Evolutionary conservation across 75 land plant genomes (phyloP).

Genomic region (Larix kaempferi): DNA sequence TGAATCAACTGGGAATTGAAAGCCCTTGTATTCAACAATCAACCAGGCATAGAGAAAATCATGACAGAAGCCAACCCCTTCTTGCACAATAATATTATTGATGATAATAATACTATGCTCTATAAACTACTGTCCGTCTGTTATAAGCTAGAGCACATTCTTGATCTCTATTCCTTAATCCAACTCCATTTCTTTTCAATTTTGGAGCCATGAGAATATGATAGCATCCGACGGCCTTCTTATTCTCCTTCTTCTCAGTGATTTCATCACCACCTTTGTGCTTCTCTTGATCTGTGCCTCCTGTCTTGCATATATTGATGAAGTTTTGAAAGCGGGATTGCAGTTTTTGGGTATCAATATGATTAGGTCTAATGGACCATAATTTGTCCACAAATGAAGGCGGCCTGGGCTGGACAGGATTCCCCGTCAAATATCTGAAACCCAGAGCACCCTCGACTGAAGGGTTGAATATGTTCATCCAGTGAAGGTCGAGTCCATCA

Average conservation of each 20-base stretch:
- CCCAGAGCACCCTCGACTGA: conserved; percentile 28
- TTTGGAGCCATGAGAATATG: neutral
- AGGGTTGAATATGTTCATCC: conserved; percentile 19
- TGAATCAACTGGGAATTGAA: no score
- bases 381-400: neutral
- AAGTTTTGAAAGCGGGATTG: neutral
- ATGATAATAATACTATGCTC: no score
- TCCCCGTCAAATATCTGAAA: conserved; percentile 22
- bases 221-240: neutral
- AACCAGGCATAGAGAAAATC: no score
- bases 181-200: neutral
- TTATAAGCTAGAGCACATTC: neutral
- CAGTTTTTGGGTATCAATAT: neutral
- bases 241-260: neutral
- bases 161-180: neutral
- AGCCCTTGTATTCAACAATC: no score
- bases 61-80: no score
- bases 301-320: neutral
- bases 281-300: neutral
- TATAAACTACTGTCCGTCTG: no score
- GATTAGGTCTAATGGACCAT: neutral
- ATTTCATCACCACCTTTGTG: neutral
- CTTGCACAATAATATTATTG: no score
- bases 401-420: neutral
- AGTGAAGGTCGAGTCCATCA: conserved; percentile 24